Conservation (phyloP, 1,139 yeast species). For the Citeromyces hawaiiensis region DNA sequence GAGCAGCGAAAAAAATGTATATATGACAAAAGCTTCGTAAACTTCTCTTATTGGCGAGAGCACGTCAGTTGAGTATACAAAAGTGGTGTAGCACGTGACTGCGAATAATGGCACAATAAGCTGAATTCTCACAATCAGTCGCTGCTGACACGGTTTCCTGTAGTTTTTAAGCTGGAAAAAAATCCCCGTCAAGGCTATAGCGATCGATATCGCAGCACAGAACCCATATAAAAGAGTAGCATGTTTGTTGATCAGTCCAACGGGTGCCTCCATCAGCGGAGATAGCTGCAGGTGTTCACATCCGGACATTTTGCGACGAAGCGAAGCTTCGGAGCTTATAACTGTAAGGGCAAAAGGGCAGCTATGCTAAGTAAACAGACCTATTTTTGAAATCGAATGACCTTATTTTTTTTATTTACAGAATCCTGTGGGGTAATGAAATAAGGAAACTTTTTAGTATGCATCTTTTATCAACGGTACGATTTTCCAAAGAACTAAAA, state of each 20-base stretch:
- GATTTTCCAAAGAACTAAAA: too few relatives aligned
- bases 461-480: too few relatives aligned
- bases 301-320: too few relatives aligned
- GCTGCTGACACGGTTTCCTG: conserved; percentile 79
- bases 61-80: conserved; percentile 31
- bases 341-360: too few relatives aligned
- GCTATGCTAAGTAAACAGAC: too few relatives aligned
- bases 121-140: conserved; percentile 74
- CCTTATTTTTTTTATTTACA: too few relatives aligned
- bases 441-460: too few relatives aligned
- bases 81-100: conserved; percentile 35
- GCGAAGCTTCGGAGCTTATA: too few relatives aligned
- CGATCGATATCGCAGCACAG: conserved; percentile 5
- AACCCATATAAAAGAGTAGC: neutral
- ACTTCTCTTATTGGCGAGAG: conserved; percentile 77
- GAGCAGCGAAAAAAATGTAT: conserved; percentile 76
- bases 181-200: conserved; percentile 32
- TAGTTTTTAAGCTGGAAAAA: conserved; percentile 51
- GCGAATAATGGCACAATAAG: conserved; percentile 50
- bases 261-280: conserved; percentile 7
- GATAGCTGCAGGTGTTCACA: too few relatives aligned
- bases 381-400: too few relatives aligned
- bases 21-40: conserved; percentile 92
- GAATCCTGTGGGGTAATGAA: too few relatives aligned
- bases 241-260: conserved; percentile 4